These are phyloP conservation scores for Leishmania arabica DNA, from an alignment of 208 protist genomes.

Conservation along the genomic window DNA sequence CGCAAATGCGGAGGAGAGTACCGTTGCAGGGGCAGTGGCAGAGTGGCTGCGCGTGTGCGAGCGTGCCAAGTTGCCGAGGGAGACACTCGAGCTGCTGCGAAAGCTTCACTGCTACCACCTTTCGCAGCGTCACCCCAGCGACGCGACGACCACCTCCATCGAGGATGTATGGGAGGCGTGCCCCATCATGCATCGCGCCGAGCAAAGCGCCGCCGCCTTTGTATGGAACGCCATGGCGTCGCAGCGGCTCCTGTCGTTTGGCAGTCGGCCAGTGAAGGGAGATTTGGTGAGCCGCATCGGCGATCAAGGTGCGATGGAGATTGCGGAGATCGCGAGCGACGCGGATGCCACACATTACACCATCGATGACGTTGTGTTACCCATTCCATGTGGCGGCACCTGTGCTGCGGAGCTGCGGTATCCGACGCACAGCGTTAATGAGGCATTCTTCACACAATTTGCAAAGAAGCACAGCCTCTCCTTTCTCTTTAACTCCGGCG, in stretches of 20 bases:
- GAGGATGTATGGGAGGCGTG: conserved; percentile 38
- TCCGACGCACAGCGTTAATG: conserved; percentile 29
- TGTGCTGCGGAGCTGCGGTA: neutral
- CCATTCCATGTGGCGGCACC: conserved; percentile 47
- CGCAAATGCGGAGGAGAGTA: conserved; percentile 59
- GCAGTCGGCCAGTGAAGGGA: conserved; percentile 49
- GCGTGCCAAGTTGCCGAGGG: conserved; percentile 31
- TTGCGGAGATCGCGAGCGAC: conserved; percentile 32
- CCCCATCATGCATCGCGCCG: conserved; percentile 17
- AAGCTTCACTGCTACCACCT: conserved; percentile 40
- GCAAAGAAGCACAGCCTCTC: conserved; percentile 37
- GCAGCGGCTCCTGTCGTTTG: conserved; percentile 58
- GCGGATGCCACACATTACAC: conserved; percentile 35
- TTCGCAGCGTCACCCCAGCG: neutral
- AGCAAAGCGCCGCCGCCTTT: conserved; percentile 58
- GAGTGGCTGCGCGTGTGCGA: conserved; percentile 51
- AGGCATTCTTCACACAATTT: conserved; percentile 36
- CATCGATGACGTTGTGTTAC: conserved; percentile 80
- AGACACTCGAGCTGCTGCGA: conserved; percentile 31
- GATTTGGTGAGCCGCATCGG: conserved; percentile 50
- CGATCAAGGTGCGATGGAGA: conserved; percentile 1
- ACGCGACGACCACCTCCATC: conserved; percentile 8
- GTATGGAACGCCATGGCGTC: conserved; percentile 89
- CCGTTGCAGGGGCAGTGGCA: conserved; percentile 37
- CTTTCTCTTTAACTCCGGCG: conserved; percentile 37